phyloP scores from a whole-genome alignment of 2,329 filamentous ascomycete species.

The Fusarium floridanum region DNA sequence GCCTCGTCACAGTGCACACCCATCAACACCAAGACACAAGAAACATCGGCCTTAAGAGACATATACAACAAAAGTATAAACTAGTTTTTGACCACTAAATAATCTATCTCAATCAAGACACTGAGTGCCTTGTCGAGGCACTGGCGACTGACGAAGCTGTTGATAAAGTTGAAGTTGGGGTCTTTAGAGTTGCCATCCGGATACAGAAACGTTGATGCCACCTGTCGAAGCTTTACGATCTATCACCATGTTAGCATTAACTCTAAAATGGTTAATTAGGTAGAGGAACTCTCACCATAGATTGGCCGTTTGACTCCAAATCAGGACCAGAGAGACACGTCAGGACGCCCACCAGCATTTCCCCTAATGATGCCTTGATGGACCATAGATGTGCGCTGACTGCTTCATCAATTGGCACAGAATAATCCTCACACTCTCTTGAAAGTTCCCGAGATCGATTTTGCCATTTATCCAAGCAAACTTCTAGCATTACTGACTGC shows the following conservation, averaged over 20 bases:
- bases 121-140: neutral
- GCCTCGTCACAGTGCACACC: neutral
- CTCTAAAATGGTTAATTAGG: neutral
- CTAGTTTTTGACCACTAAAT: neutral
- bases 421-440: neutral
- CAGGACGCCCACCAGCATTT: neutral
- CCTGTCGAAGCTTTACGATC: neutral
- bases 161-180: neutral
- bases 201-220: neutral
- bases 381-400: neutral
- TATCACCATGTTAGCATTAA: neutral
- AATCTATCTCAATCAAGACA: neutral
- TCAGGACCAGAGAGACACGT: neutral
- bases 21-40: neutral
- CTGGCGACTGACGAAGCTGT: neutral
- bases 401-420: neutral
- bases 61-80: neutral
- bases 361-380: neutral
- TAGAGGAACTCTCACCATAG: neutral
- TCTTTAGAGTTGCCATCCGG: neutral
- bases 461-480: neutral
- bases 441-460: neutral
- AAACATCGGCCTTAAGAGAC: neutral
- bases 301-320: neutral
- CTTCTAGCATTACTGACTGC: neutral